phyloP scores from a whole-genome alignment of 2,329 filamentous ascomycete species.

The Xylariomycetidae sp. region DNA sequence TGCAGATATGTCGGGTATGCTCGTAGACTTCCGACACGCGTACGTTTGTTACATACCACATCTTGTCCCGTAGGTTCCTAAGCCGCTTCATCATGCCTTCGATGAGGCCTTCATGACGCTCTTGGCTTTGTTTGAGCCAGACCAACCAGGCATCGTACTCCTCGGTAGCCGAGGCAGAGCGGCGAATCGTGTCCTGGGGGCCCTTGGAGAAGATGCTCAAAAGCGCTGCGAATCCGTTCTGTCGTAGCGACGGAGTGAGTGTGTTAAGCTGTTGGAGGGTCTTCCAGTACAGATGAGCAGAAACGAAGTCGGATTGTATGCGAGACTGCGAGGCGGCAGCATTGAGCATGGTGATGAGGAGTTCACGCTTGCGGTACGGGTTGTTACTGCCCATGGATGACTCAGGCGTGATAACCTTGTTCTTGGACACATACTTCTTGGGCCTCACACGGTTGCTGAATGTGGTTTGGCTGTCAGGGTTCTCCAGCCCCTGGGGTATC shows the following conservation, averaged over 20 bases:
- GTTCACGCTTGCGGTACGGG: conserved; percentile 44
- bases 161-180: conserved; percentile 66
- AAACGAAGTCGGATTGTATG: conserved; percentile 74
- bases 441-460: conserved; percentile 66
- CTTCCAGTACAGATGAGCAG: conserved; percentile 79
- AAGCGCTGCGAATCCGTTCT: conserved; percentile 64
- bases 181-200: conserved; percentile 61
- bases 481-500: conserved; percentile 61
- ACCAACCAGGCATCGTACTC: conserved; percentile 78
- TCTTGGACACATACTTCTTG: conserved; percentile 55
- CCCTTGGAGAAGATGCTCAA: conserved; percentile 69
- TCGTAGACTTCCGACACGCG: conserved; percentile 85
- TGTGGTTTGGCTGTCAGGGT: conserved; percentile 52
- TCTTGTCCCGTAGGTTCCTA: conserved; percentile 80
- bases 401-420: conserved; percentile 47
- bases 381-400: conserved; percentile 51
- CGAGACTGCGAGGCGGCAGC: conserved; percentile 72
- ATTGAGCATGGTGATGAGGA: conserved; percentile 67
- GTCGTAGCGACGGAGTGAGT: conserved; percentile 53
- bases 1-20: conserved; percentile 76
- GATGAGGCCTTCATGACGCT: conserved; percentile 67
- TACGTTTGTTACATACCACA: conserved; percentile 97
- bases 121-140: conserved; percentile 76
- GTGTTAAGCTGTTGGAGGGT: conserved; percentile 68
- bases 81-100: conserved; percentile 70